Base-by-base conservation (phyloP, 2,329 filamentous ascomycete genomes). In the Chlorencoelia australis region DNA sequence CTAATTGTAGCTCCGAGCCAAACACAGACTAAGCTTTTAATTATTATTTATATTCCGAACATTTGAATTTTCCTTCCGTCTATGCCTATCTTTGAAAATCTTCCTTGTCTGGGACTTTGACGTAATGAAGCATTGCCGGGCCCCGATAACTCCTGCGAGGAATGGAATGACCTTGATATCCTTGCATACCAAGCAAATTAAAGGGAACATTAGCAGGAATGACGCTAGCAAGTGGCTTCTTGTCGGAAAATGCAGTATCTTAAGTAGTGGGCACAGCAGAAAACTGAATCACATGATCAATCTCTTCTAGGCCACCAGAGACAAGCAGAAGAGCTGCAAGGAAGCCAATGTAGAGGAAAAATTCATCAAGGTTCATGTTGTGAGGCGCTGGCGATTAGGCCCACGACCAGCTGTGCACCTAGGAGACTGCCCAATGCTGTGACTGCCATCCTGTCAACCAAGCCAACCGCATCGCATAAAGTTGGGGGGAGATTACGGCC, bases 341-440 rank as follows among this genome's bases (percentile, higher is more conserved):
- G 21, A 24, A 24, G 21, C 21, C 57, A 40, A 72, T 73, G 4
- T 70, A 62, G 0, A 73, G 58, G 2, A 74, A 56, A 2, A 71
- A 68, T 0, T 66, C 67, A 40, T 73, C 36, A 19, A 5, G 33
- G 69, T 68, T 69, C 73, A 14, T 69, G 57, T 41, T 71, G 56
- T 33, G 73, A 68, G 2, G 52, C 60, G 42, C 67, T 74, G 7
- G 71, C 68, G 11, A 68, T 68, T 41, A 66, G 61, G 4, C 69
- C 71, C 1, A 73, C 60, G 27, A 73, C 57, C 47, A 73, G 71
- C 39, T 73, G 72, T 15, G 67, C 64, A 1, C 59, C 61, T 24
- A 73, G 63, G 27, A 66, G 68, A 43, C 71, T 69, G 44, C 71
- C 70, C 0, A 63, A 64, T 5, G 67, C 66, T 2, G 67, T 67